Evolutionary conservation across 306 rosid genomes (phyloP), one percentile per base, ranked within the genome.

Genomic region (Prunus dulcis): DNA sequence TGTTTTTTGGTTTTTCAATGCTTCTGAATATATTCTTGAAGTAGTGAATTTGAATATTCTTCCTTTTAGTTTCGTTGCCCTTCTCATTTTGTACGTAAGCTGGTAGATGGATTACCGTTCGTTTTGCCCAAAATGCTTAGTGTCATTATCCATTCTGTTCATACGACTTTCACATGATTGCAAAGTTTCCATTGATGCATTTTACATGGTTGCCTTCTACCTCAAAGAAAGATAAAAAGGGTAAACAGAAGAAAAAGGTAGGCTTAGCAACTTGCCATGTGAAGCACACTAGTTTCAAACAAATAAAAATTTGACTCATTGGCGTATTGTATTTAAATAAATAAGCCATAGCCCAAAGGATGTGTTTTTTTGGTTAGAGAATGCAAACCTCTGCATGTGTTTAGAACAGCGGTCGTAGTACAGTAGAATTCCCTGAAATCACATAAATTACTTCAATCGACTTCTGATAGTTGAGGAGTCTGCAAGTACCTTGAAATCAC

Each of bases 391-490:
- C 41, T 34, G 86, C 79, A 73, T 93, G 88, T 4, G 83, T 85
- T 74, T 93, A 91, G 76, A 83, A 85, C 74, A 5, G 64, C 64
- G 12, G 64, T 20, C 30, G 64, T 58, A 19, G 64, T 11, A 47
- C 78, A 86, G 70, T 93, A 94, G 50, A 80, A 87, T 50, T 53
- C 78, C 67, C 34, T 32, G 34, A 32, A 4, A 32, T 77, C 27
- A 83, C 23, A 64, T 82, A 89, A 60, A 34, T 8, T 34, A 58
- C 64, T 10, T 57, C 32, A 64, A 84, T 28, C 2, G 90, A 71
- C 78, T 83, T 78, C 18, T 19, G 69, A 73, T 68, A 30, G 15
- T 74, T 67, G 38, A 34, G 91, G 83, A 2, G 82, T 87, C 55
- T 82, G 87, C 28, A 11, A 57, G 15, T 57, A 57, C 64, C 64